Percentiles rank a stretch among this genome's conserved stretches.
Conservation (phyloP, 2,329 filamentous ascomycete species). For the Thielaviopsis punctulata region DNA sequence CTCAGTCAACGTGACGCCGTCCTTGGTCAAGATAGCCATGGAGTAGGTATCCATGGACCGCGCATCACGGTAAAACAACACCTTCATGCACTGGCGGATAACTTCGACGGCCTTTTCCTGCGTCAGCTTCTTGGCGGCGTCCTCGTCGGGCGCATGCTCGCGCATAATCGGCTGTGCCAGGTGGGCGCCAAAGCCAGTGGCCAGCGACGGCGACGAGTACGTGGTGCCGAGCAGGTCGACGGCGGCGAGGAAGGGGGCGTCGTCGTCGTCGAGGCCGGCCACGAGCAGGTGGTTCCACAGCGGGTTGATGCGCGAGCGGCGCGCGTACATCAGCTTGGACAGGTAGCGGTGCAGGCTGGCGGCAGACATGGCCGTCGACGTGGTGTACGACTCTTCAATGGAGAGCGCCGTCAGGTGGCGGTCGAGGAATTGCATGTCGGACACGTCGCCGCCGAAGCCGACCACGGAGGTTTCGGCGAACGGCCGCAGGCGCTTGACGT, state of each 20-base stretch:
- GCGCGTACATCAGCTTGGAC: constrained; percentile 86
- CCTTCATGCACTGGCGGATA: constrained; percentile 92
- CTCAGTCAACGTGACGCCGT: constrained; percentile 71
- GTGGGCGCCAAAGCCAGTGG: constrained; percentile 86
- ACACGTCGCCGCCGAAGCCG: constrained; percentile 92
- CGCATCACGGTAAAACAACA: constrained; percentile 91
- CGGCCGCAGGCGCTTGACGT: constrained; percentile 83
- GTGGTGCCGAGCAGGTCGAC: constrained; percentile 88
- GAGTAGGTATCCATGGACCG: constrained; percentile 83
- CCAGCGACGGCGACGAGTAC: constrained; percentile 72
- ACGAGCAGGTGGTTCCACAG: constrained; percentile 94
- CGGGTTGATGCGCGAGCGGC: constrained; percentile 88
- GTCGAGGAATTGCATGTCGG: constrained; percentile 98
- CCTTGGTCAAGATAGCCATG: constrained; percentile 75
- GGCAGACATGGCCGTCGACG: constrained; percentile 47
- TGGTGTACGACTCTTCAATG: constrained; percentile 72
- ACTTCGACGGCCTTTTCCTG: constrained; percentile 65
- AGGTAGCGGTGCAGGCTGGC: constrained; percentile 95
- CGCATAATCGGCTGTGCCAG: constrained; percentile 86
- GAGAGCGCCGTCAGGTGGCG: constrained; percentile 73
- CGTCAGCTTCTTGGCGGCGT: constrained; percentile 49
- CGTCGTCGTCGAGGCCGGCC: constrained; percentile 65
- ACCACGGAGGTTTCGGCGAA: constrained; percentile 75
- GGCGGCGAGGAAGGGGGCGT: constrained; percentile 74
- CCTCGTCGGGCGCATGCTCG: constrained; percentile 68